Evolutionary conservation across 257 asterid species (phyloP).

Genomic region (Solanum tarapatanum): DNA sequence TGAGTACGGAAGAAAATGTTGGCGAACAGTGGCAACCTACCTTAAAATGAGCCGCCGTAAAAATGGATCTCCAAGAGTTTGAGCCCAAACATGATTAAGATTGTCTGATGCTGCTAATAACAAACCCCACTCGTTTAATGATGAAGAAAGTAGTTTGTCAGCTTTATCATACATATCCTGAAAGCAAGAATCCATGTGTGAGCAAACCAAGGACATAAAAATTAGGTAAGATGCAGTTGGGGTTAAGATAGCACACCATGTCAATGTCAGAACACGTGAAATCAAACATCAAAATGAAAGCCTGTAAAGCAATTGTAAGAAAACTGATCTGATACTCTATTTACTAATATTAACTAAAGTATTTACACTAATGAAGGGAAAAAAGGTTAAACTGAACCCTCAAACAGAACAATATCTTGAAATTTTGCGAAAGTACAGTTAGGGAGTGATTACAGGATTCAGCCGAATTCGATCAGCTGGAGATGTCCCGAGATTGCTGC

Average conservation of each 20-base stretch:
- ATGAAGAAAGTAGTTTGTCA: constrained; percentile 63
- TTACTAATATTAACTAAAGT: neutral
- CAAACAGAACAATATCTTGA: neutral
- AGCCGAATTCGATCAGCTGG: constrained; percentile 43
- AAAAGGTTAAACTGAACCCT: neutral
- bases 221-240: neutral
- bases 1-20: neutral
- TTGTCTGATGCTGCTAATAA: constrained; percentile 38
- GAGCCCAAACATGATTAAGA: constrained; percentile 82
- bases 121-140: constrained; percentile 55
- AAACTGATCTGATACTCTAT: neutral
- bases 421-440: neutral
- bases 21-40: constrained; percentile 15
- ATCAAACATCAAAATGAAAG: constrained; percentile 72
- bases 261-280: constrained; percentile 59
- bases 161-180: constrained; percentile 63
- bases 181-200: constrained; percentile 9
- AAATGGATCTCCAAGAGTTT: constrained; percentile 63
- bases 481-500: constrained; percentile 88
- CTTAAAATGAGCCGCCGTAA: constrained; percentile 75
- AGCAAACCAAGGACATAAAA: neutral
- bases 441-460: constrained; percentile 55
- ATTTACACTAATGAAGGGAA: neutral
- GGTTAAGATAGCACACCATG: constrained; percentile 33
- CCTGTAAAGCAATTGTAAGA: constrained; percentile 71